These are phyloP conservation scores for Termitomyces sp. DNA, from an alignment of 768 basidiomycete genomes.

Conservation along the genomic window DNA sequence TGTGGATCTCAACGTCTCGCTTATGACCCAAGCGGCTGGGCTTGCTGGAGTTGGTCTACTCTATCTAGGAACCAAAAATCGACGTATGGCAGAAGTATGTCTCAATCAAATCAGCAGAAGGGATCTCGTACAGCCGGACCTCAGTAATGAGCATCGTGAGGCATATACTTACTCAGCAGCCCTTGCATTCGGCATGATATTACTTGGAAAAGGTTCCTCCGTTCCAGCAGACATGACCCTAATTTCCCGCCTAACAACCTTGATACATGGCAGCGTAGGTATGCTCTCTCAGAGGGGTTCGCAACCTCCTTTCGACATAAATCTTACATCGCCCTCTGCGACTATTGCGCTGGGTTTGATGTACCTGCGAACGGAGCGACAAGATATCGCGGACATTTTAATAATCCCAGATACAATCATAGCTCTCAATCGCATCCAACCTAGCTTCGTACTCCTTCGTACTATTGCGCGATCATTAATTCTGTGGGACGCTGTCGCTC, in stretches of 20 bases:
- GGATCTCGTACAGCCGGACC: constrained; percentile 77
- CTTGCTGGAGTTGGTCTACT: constrained; percentile 85
- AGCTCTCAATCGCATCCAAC: constrained; percentile 81
- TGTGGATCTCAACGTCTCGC: constrained; percentile 86
- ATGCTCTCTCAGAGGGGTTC: constrained; percentile 31
- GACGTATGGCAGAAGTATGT: constrained; percentile 92
- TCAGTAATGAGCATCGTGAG: constrained; percentile 87
- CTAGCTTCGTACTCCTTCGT: constrained; percentile 81
- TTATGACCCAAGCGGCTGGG: constrained; percentile 88
- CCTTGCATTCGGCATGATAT: constrained; percentile 93
- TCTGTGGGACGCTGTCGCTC: constrained; percentile 78
- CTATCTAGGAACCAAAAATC: constrained; percentile 83
- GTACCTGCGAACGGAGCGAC: constrained; percentile 83
- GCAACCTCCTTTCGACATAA: constrained; percentile 68
- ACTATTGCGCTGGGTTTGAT: constrained; percentile 88
- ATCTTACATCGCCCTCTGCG: constrained; percentile 89
- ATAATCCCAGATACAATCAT: constrained; percentile 79
- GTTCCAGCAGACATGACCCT: constrained; percentile 76
- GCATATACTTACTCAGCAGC: constrained; percentile 89
- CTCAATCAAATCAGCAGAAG: constrained; percentile 77
- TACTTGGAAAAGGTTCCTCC: constrained; percentile 82
- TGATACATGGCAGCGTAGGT: constrained; percentile 72
- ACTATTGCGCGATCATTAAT: constrained; percentile 77
- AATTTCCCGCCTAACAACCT: constrained; percentile 63
- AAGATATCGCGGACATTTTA: constrained; percentile 84